A percentile compares a stretch with the other conserved stretches of the same genome.
Evolutionary conservation across 2,329 filamentous ascomycete species (phyloP).

Genomic region (Aspergillus texensis): DNA sequence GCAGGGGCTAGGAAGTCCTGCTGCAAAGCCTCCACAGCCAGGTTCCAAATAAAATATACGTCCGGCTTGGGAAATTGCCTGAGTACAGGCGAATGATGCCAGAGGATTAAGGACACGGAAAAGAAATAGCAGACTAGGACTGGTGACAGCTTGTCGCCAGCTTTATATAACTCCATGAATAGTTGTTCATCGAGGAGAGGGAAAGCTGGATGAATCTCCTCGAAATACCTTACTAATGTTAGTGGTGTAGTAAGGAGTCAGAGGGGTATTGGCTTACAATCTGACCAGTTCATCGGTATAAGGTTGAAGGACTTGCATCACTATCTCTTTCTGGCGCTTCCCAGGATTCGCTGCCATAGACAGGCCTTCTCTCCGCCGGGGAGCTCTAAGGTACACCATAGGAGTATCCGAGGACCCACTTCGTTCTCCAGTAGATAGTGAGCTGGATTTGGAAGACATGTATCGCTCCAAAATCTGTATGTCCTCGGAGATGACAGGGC

Average conservation of each 20-base stretch:
- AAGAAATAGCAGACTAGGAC: slow-evolving; percentile 55
- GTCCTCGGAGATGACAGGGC: slow-evolving; percentile 18
- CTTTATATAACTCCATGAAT: slow-evolving; percentile 44
- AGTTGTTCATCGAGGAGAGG: slow-evolving; percentile 55
- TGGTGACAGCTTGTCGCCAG: slow-evolving; percentile 50
- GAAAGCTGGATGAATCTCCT: slow-evolving; percentile 53
- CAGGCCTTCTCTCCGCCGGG: slow-evolving; percentile 14
- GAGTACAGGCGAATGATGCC: slow-evolving; percentile 36
- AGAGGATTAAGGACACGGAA: slow-evolving; percentile 54
- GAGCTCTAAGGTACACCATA: slow-evolving; percentile 11
- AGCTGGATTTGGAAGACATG: slow-evolving; percentile 16
- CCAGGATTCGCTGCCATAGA: slow-evolving; percentile 17
- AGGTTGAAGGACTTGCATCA: slow-evolving; percentile 42
- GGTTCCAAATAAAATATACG: slow-evolving; percentile 58
- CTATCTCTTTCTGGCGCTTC: slow-evolving; percentile 47
- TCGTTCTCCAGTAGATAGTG: background rate
- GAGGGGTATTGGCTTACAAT: slow-evolving; percentile 28
- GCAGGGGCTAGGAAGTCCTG: slow-evolving; percentile 56
- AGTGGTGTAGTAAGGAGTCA: background rate
- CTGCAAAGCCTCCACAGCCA: slow-evolving; percentile 56
- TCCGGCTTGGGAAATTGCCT: slow-evolving; percentile 44
- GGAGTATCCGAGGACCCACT: slow-evolving; percentile 2
- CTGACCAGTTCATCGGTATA: slow-evolving; percentile 46
- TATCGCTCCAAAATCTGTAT: slow-evolving; percentile 18
- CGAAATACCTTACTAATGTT: slow-evolving; percentile 46